A percentile compares a stretch with the other conserved stretches of the same genome.
Evolutionary conservation across 2,329 filamentous ascomycete species (phyloP).

Genomic region (Rachicladosporium sp.): DNA sequence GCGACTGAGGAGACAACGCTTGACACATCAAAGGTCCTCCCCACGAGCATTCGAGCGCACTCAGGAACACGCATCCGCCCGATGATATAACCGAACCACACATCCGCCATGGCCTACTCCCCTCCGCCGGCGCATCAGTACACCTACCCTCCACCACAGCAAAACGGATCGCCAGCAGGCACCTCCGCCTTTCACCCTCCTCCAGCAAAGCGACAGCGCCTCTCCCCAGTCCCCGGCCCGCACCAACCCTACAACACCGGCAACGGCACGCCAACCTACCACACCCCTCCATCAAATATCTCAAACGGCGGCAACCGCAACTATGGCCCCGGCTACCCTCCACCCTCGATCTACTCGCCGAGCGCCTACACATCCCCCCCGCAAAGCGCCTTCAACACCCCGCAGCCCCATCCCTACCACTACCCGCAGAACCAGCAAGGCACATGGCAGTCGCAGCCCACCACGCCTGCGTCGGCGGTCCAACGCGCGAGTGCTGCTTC

Average conservation of each 20-base stretch:
- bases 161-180: constrained; percentile 22
- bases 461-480: constrained; percentile 10
- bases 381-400: constrained; percentile 20
- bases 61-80: too few relatives aligned
- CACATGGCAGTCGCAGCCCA: constrained; percentile 11
- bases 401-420: constrained; percentile 16
- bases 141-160: constrained; percentile 28
- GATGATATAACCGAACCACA: too few relatives aligned
- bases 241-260: constrained; percentile 38
- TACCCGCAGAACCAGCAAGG: constrained; percentile 6
- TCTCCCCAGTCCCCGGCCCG: constrained; percentile 55
- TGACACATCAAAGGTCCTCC: too few relatives aligned
- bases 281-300: constrained; percentile 28
- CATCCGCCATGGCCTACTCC: too few relatives aligned
- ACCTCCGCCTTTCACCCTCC: constrained; percentile 42
- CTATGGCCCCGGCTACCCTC: constrained; percentile 25
- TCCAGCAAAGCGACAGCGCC: constrained; percentile 59
- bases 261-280: constrained; percentile 22
- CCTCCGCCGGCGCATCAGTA: too few relatives aligned
- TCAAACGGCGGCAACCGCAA: constrained; percentile 15
- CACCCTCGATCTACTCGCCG: constrained; percentile 15
- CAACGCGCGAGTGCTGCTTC: constrained; percentile 5
- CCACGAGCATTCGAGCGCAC: too few relatives aligned
- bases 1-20: too few relatives aligned
- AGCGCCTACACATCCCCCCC: constrained; percentile 14